Percentiles rank a stretch among this genome's conserved stretches.
phyloP scores from a whole-genome alignment of 129 eudicot species.

The Silybum marianum region DNA sequence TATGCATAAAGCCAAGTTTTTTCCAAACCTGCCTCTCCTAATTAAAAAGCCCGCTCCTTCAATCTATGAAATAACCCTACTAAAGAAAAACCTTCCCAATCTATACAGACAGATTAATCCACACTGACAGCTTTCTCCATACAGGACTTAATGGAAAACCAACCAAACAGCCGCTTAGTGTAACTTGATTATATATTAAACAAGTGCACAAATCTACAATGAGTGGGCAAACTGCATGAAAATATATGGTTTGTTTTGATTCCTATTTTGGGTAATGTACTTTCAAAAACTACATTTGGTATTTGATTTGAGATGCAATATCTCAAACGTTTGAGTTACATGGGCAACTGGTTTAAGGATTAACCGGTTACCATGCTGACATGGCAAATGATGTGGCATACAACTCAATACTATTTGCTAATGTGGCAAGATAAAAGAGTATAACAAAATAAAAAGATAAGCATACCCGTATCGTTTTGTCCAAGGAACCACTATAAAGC shows the following conservation, averaged over 20 bases:
- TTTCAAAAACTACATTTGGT: background rate
- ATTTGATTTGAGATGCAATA: background rate
- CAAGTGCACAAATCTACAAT: background rate
- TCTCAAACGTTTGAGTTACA: background rate
- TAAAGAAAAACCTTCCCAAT: no score
- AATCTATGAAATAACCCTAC: no score
- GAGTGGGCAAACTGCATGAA: background rate
- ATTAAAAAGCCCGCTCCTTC: no score
- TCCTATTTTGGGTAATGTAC: background rate
- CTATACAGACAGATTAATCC: no score
- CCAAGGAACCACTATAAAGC: slow-evolving; percentile 62
- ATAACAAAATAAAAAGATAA: background rate
- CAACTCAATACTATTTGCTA: background rate
- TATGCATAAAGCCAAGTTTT: no score
- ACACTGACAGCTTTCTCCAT: no score
- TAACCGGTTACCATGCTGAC: background rate
- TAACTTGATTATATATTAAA: slow-evolving; percentile 1
- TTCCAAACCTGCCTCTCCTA: no score
- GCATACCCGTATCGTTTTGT: slow-evolving; percentile 61
- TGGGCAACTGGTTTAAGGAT: background rate
- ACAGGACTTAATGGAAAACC: no score
- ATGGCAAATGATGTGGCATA: background rate
- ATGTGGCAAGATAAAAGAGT: background rate
- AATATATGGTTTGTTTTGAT: background rate
- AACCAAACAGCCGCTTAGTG: background rate